Conservation (phyloP, 768 basidiomycete genomes). For the Cystoderma amianthinum region DNA sequence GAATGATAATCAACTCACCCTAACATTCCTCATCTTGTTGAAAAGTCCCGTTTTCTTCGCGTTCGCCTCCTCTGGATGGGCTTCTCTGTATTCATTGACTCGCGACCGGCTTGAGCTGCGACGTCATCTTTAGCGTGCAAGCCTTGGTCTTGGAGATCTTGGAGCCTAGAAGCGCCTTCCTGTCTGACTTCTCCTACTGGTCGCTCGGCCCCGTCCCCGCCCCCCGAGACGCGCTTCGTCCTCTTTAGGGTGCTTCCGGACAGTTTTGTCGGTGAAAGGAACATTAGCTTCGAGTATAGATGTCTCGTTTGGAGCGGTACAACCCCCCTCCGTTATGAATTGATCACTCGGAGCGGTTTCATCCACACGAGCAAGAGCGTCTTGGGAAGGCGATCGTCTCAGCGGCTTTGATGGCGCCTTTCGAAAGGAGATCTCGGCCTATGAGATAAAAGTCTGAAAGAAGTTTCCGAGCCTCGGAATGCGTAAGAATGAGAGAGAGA, state of each 20-base stretch:
- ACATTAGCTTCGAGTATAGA: conserved; percentile 23
- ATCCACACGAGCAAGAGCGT: conserved; percentile 58
- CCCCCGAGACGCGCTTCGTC: conserved; percentile 27
- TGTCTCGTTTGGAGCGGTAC: conserved; percentile 19
- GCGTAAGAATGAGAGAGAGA: conserved; percentile 80
- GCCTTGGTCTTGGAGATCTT: neutral
- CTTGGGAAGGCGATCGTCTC: conserved; percentile 58
- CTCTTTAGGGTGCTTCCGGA: conserved; percentile 42
- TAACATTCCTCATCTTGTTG: conserved; percentile 21
- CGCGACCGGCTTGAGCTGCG: conserved; percentile 4
- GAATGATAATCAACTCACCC: conserved; percentile 6
- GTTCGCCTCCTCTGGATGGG: conserved; percentile 5
- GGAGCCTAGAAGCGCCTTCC: conserved; percentile 4
- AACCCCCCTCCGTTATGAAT: conserved; percentile 47
- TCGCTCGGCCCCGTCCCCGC: conserved; percentile 24
- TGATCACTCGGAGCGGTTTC: conserved; percentile 61
- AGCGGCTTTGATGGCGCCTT: conserved; percentile 64
- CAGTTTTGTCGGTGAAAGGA: conserved; percentile 21
- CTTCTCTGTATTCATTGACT: conserved; percentile 4
- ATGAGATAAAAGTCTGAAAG: conserved; percentile 71
- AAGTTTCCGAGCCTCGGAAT: conserved; percentile 89
- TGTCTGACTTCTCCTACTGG: conserved; percentile 15
- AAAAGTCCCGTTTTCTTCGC: conserved; percentile 25
- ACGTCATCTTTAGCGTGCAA: neutral
- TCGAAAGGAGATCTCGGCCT: conserved; percentile 80